Evolutionary conservation across 331 rosid genomes (phyloP), one percentile per base, ranked within the genome.

Genomic region (Phaseolus coccineus): DNA sequence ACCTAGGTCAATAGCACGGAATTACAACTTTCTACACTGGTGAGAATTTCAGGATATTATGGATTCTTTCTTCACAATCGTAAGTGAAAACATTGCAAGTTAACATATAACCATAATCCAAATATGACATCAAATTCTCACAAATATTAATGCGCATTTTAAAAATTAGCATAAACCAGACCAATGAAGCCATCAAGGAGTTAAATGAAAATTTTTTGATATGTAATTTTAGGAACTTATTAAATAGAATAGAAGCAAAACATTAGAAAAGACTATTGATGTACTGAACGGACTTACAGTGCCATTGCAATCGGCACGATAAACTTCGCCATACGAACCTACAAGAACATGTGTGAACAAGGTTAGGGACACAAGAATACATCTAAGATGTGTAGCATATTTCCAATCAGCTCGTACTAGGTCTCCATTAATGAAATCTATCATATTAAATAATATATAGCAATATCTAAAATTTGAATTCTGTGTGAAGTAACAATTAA

Each of bases 301-400:
- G 87, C 96, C 97, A 78, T 96, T 91, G 92, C 91, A 89, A 78
- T 96, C 99, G 52, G 98, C 98, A 72, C 71, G 98, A 83, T 96
- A 96, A 80, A 96, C 99, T 92, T 96, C 99, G 7, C 99, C 99
- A 78, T 90, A 96, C 44, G 99, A 96, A 76, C 99, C 99, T 96
- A 80, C 74, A 80, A 79, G 44, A 56, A 77, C 71, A 71, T 47
- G 69, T 63, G 73, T 14, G 73, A 14, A 77, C 8, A 22, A 64
- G 68, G 56, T 81, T 69, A 83, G 68, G 68, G 19, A 42, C 46
- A 14, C 80, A 72, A 71, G 39, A 42, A 71, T 64, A 83, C 83
- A 57, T 67, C 59, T 39, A 47, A 69, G 30, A 47, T 19, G 47
- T 35, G 40, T 35, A 71, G 35, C 71, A 86, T 44, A 56, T 28